Evolutionary conservation across 129 eudicot species (phyloP).

Genomic region (Pulicaria dysenterica): DNA sequence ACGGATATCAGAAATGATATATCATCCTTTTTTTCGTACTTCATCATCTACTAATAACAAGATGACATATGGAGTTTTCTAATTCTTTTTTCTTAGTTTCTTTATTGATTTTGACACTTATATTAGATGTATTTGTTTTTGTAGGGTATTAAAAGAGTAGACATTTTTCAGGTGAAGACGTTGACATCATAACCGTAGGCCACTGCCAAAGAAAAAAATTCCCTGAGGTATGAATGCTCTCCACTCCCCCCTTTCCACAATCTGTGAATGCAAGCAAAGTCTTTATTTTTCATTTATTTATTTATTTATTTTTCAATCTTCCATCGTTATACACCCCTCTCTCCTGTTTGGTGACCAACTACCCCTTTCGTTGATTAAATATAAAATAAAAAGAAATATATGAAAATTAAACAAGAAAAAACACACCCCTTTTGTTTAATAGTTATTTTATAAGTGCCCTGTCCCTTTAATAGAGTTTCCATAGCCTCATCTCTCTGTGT

Average conservation of each 20-base stretch:
- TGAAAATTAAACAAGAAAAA: slow-evolving; percentile 20
- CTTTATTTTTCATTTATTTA: slow-evolving; percentile 26
- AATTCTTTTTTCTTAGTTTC: no score
- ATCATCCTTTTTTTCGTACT: no score
- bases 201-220: slow-evolving; percentile 28
- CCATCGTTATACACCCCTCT: slow-evolving; percentile 18
- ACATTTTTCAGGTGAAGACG: slow-evolving; percentile 42
- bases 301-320: slow-evolving; percentile 29
- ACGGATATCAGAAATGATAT: no score
- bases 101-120: no score
- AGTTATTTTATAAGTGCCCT: slow-evolving; percentile 25
- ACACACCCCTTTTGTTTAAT: slow-evolving; percentile 28
- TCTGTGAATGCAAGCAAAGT: slow-evolving; percentile 54
- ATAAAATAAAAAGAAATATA: background rate
- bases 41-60: no score
- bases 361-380: slow-evolving; percentile 32
- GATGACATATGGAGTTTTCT: no score
- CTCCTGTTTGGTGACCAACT: slow-evolving; percentile 38
- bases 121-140: no score
- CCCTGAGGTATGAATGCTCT: slow-evolving; percentile 36
- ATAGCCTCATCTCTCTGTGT: slow-evolving; percentile 30
- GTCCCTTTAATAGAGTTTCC: slow-evolving; percentile 39
- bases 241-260: slow-evolving; percentile 18
- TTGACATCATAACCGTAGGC: slow-evolving; percentile 48
- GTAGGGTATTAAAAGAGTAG: slow-evolving; percentile 8